Base-by-base conservation (phyloP, 2,329 filamentous ascomycete species). In the Talaromyces sp. region DNA sequence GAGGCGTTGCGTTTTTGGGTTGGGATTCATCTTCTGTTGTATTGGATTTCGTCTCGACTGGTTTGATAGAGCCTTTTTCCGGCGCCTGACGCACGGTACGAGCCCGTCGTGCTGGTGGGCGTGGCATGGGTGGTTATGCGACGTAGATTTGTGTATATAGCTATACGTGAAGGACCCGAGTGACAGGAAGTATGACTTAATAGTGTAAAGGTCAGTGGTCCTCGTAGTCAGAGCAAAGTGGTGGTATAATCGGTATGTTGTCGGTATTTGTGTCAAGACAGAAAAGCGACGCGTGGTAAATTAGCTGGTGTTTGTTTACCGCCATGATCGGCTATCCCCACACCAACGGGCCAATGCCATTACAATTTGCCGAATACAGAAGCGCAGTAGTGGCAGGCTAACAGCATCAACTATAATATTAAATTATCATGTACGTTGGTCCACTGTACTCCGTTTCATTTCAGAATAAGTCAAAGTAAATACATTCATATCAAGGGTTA, bases 91-190 rank as follows among this genome's bases (percentile, higher is more conserved):
- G 64, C 34, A 65, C 63, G 43, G 65, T 61, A 25, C 71, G 72
- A 69, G 68, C 73, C 27, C 73, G 70, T 62, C 70, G 73, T 59
- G 69, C 69, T 58, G 72, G 69, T 34, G 73, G 73, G 38, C 73
- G 72, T 47, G 73, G 73, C 73, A 75, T 75, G 36, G 36, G 36
- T 31, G 13, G 43, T 34, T 49, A 25, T 63, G 58, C 27, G 64
- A 69, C 10, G 8, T 58, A 58, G 66, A 68, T 38, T 60, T 60
- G 36, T 29, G 8, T 36, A 11, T 36, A 36, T 36, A 36, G 34
- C 27, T 56, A 15, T 56, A 22, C n/a, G 31, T 17, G 31, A 27
- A 29, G 10, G 5, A 22, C 6, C 15, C n/a, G 3, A 22, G 7
- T 22, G 53, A 5, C n/a, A 22, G 8, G 31, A 36, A 34, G 17